Evolutionary conservation across 495 filamentous ascomycete genomes (phyloP).

Genomic region (Aspergillus cristatus): DNA sequence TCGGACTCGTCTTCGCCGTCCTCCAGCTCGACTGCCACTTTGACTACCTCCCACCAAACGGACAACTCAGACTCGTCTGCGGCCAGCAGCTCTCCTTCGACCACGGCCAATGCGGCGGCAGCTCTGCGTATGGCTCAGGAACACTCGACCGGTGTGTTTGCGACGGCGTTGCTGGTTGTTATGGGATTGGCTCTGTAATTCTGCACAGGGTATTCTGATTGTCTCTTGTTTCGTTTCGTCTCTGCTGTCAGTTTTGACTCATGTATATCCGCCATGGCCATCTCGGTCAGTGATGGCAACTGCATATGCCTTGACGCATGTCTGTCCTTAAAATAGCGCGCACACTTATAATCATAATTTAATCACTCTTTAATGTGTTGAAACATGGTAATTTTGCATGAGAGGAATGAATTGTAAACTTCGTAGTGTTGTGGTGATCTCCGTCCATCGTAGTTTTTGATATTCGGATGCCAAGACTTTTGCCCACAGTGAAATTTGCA

Average conservation of each 20-base stretch:
- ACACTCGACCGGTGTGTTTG: slow-evolving; percentile 42
- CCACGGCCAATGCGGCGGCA: slow-evolving; percentile 26
- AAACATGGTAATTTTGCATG: no score
- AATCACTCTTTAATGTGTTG: no score
- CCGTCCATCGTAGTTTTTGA: no score
- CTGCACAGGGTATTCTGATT: neutral
- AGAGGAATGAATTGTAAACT: no score
- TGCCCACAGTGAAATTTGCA: slow-evolving; percentile 42
- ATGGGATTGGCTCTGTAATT: slow-evolving; percentile 42
- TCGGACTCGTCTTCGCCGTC: slow-evolving; percentile 5
- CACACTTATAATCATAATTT: no score
- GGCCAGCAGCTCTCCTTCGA: slow-evolving; percentile 15
- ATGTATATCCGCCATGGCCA: no score
- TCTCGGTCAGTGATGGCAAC: no score
- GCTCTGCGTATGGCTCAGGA: slow-evolving; percentile 30
- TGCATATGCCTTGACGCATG: no score
- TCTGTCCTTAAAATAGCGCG: no score
- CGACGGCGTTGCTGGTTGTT: slow-evolving; percentile 35
- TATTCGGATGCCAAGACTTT: slow-evolving; percentile 39
- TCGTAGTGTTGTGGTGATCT: no score
- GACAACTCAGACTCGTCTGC: slow-evolving; percentile 15
- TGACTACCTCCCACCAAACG: slow-evolving; percentile 21
- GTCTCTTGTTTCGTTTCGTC: neutral
- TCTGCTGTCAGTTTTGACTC: no score
- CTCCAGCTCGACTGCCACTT: slow-evolving; percentile 15